Conservation (phyloP, 2,329 filamentous ascomycete genomes). For the Elsinoe fawcettii region DNA sequence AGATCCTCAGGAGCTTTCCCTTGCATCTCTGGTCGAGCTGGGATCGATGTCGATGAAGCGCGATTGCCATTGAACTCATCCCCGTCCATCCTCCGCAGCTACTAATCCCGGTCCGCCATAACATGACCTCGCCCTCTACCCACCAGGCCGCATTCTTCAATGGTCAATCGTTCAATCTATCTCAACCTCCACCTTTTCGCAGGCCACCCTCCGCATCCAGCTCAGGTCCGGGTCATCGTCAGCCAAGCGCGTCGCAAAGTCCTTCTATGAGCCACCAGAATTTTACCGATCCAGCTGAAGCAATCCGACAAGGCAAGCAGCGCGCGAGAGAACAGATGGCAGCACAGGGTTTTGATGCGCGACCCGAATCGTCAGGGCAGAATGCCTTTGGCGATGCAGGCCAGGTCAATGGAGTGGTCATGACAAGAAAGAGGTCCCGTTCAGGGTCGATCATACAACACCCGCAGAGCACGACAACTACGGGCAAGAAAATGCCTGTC, state of each 20-base stretch:
- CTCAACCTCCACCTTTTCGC: slow-evolving; percentile 17
- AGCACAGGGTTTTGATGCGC: slow-evolving; percentile 40
- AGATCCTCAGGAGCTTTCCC: not conserved
- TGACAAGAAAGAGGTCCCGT: slow-evolving; percentile 51
- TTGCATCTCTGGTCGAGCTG: not conserved
- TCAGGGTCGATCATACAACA: slow-evolving; percentile 47
- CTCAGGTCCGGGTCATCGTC: slow-evolving; percentile 12
- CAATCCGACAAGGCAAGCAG: slow-evolving; percentile 52
- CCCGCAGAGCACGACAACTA: slow-evolving; percentile 20
- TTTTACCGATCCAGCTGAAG: slow-evolving; percentile 30
- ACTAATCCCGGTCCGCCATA: not conserved
- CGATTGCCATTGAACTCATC: slow-evolving; percentile 5
- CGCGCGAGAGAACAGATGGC: slow-evolving; percentile 53
- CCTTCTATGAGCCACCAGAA: slow-evolving; percentile 8
- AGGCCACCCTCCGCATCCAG: slow-evolving; percentile 12
- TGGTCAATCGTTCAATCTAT: slow-evolving; percentile 18
- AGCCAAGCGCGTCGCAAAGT: slow-evolving; percentile 14
- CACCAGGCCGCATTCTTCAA: slow-evolving; percentile 13
- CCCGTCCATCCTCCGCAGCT: not conserved
- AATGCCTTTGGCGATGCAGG: slow-evolving; percentile 24
- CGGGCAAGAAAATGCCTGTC: slow-evolving; percentile 19
- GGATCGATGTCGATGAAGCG: not conserved
- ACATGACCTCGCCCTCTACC: slow-evolving; percentile 14
- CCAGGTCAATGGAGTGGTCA: slow-evolving; percentile 40
- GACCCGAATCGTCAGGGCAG: slow-evolving; percentile 23